These are phyloP conservation scores for Streptanthus diversifolius DNA, from an alignment of 345 rosid species.

Conservation along the genomic window DNA sequence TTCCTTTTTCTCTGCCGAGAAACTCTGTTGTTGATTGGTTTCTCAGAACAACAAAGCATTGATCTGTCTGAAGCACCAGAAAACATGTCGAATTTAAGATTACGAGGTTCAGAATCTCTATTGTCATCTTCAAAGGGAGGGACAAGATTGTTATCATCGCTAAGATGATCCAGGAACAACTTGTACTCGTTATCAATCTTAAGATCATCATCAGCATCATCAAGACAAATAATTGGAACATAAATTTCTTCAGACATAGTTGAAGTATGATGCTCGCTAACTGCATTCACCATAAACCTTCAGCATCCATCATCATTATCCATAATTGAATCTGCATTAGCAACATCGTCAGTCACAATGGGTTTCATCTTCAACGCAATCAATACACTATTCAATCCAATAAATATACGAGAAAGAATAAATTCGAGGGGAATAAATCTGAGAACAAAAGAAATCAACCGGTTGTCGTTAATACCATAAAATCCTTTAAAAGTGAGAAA, in stretches of 20 bases:
- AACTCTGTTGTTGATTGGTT: conserved; percentile 4
- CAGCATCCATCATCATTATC: not conserved
- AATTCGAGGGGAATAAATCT: not conserved
- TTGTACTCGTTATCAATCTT: conserved; percentile 13
- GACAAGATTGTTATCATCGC: not conserved
- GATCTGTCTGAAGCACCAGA: not conserved
- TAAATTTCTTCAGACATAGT: not conserved
- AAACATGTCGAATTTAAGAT: not conserved
- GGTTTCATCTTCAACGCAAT: not conserved
- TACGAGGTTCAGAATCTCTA: conserved; percentile 15
- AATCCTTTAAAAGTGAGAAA: not conserved
- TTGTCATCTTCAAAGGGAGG: not conserved
- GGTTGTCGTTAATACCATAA: not conserved
- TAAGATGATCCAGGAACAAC: conserved; percentile 11
- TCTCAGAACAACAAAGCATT: not conserved
- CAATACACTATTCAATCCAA: conserved; percentile 1
- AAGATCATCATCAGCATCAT: conserved; percentile 13
- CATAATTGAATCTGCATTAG: not conserved
- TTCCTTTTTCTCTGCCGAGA: not conserved
- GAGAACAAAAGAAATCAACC: not conserved
- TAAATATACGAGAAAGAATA: not conserved
- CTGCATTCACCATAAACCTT: conserved; percentile 12
- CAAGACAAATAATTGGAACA: conserved; percentile 19
- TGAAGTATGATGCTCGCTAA: not conserved
- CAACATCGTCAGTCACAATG: not conserved